Evolutionary conservation across 345 rosid species (phyloP), one percentile per base, ranked within the genome.

Genomic region (Syzygium grande): DNA sequence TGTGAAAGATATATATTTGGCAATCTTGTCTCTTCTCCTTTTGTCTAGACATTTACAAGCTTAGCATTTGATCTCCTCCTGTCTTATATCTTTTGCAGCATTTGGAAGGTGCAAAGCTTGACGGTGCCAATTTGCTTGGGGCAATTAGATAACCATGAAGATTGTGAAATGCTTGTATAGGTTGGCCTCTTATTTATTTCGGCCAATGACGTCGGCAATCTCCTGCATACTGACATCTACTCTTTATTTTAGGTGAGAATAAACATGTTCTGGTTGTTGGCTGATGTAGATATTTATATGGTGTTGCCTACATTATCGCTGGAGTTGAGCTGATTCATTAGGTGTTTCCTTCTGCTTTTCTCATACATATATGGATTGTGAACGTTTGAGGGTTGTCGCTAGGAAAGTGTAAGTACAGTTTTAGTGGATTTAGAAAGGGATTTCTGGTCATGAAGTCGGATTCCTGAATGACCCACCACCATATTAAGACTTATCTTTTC

Each of bases 81-180:
- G 15, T 49, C 21, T 7, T 78, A 23, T 73, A 61, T 87, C 56
- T 73, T 73, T 73, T 85, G 86, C 86, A 84, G 99, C 96, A 91
- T 85, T 89, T 95, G 94, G 96, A 96, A 92, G 98, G 95, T 85
- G 95, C 97, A 65, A 96, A 86, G 93, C 97, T 96, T n/a, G 99
- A 95, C 46, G 99, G 98, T 10, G 99, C 98, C 84, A 96, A 95
- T 89, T 89, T 95, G 92, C 93, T 92, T 61, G 99, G 95, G 89
- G 97, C 97, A 86, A 92, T 95, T 78, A 90, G 99, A 87, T 96
- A 87, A 92, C 77, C 13, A 17, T 86, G 88, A 84, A 22, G 80
- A 15, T 30, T 17, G 15, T 86, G 30, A 73, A 38, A 73, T 38
- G 83, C 80, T 73, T 73, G 80, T 73, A 38, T 73, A 73, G 80